phyloP scores from a whole-genome alignment of 169 alveolate genomes.

The Hammondia hammondi region DNA sequence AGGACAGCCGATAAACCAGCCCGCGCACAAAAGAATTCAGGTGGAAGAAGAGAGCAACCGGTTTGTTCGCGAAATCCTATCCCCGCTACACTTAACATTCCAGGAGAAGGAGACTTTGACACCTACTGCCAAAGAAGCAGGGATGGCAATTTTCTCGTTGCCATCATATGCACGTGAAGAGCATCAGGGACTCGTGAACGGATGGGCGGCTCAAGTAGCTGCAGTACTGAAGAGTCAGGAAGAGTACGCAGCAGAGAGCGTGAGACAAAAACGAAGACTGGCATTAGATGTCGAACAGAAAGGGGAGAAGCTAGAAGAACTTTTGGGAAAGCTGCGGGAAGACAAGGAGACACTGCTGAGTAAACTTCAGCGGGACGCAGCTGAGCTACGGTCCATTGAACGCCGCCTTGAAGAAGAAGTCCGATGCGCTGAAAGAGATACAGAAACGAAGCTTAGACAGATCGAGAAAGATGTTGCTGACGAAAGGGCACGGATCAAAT shows the following conservation, averaged over 20 bases:
- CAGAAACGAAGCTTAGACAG: background rate
- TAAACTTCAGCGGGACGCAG: constrained; percentile 16
- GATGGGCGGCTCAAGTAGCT: background rate
- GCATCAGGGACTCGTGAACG: background rate
- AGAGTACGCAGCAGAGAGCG: background rate
- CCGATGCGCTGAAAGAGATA: background rate
- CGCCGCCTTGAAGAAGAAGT: background rate
- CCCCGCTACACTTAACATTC: background rate
- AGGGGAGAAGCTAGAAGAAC: background rate
- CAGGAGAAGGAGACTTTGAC: background rate
- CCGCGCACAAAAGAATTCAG: background rate
- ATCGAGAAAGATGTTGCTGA: background rate
- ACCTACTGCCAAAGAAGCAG: background rate
- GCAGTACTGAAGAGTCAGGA: background rate
- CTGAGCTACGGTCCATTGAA: background rate
- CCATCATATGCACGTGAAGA: background rate
- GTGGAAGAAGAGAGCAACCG: background rate
- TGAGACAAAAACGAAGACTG: background rate
- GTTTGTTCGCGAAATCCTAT: background rate
- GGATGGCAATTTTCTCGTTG: background rate
- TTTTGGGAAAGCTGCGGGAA: background rate
- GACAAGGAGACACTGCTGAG: background rate
- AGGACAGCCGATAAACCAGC: background rate
- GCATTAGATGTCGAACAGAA: background rate
- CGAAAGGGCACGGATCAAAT: background rate